Evolutionary conservation across 768 basidiomycete genomes (phyloP), one percentile per base, ranked within the genome.

Genomic region (Boletus rex-veris): DNA sequence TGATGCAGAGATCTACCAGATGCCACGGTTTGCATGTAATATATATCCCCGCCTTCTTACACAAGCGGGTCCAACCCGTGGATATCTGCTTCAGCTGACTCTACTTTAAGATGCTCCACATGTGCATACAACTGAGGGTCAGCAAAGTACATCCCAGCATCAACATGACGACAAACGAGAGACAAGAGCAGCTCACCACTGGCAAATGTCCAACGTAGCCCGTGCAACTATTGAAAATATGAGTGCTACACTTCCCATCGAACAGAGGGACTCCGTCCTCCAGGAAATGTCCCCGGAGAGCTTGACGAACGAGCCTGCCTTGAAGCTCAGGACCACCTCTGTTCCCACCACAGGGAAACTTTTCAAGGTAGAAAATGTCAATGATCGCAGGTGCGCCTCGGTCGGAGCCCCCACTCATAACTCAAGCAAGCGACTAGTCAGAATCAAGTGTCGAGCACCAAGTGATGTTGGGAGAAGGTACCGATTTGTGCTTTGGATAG

Each of bases 341-440:
- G n/a, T n/a, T n/a, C n/a, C n/a, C n/a, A n/a, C n/a, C n/a, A n/a
- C n/a, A n/a, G n/a, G n/a, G n/a, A n/a, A n/a, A n/a, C n/a, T n/a
- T n/a, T n/a, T n/a, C n/a, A n/a, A n/a, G n/a, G n/a, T n/a, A n/a
- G n/a, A n/a, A n/a, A n/a, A n/a, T n/a, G 48, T 77, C 73, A 5
- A 66, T 64, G 37, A 92, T 78, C 10, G 78, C 73, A 9, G 71
- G 73, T 11, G 71, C 65, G 5, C 76, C 74, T 24, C 92, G 79
- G 66, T 93, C 90, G 4, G 88, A 85, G 35, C 92, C 93, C 90
- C 91, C 96, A 71, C 96, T 94, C 35, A 92, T 76, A 11, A 84
- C 92, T 80, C 74, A 24, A 26, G 12, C 4, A 6, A 45, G 42
- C 16, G 28, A 26, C 7, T 26, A 8, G 45, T 69, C 37, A 60